Evolutionary conservation across 2,329 filamentous ascomycete species (phyloP), one percentile per base, ranked within the genome.

Genomic region (Paecilomyces fulvus): DNA sequence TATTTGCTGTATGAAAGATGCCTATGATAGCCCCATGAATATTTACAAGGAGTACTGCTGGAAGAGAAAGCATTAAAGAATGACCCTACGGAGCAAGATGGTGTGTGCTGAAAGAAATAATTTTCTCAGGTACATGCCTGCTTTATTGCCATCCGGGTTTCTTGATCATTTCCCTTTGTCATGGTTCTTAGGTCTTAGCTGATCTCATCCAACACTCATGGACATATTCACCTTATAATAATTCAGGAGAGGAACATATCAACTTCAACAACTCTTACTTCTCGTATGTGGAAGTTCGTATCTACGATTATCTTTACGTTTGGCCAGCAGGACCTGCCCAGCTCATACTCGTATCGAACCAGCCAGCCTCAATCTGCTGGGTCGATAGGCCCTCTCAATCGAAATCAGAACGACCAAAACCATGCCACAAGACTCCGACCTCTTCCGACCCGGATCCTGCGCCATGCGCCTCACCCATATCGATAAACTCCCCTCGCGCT

Each of bases 381-480:
- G 17, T 17, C 37, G 14, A 17, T 20, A 31, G 9, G 8, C 25
- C 7, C 4, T 9, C 2, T 20, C 31, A 52, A 17, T 10, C n/a
- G 23, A 30, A 52, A 52, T 5, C 31, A 53, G 37, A 17, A 43
- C 8, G 17, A 12, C 7, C 37, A 21, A 49, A 20, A 37, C 20
- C 17, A 37, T 31, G 21, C 31, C 20, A 12, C 30, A 9, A 20
- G 30, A 43, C 11, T 8, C 51, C 31, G 25, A 11, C 43, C 21
- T 25, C 50, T 51, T 56, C 31, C 31, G 52, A 17, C 57, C 55
- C 30, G 54, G 61, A n/a, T 59, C 58, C 37, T 63, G 61, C 8
- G 59, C 61, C 12, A 57, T 66, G 21, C 64, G 63, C 53, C 61
- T 73, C 14, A 59, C 59, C 10, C 56, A 61, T 8, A 33, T 70